Evolutionary conservation across 2,329 filamentous ascomycete genomes (phyloP), one percentile per base, ranked within the genome.

Genomic region (Helotiales sp.): DNA sequence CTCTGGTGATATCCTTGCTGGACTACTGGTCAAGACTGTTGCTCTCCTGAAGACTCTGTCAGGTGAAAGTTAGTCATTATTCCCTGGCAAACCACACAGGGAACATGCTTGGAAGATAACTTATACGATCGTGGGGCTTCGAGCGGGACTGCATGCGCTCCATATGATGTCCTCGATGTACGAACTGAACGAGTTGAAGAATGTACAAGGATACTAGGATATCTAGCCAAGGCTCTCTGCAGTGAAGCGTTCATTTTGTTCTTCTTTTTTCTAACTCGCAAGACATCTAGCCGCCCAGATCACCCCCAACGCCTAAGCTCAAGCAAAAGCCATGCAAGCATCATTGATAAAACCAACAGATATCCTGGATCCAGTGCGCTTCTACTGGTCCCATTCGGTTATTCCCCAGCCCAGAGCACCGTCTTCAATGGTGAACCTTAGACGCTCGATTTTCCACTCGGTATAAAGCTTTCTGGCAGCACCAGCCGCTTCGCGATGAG

Each of bases 361-460:
- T 27, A 19, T 17, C 25, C 17, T 48, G 15, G 44, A 48, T 38
- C 19, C 49, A 34, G 55, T n/a, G 12, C 8, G 30, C 27, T 9
- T 15, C 63, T 52, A 69, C 48, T 76, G 74, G 48, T 72, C 71
- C 87, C 86, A 90, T 38, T 82, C 76, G 36, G 75, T 74, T 62
- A 91, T 80, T 51, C 82, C 77, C 86, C 89, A 95, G 44, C 75
- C 79, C 62, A 79, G 72, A 34, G 81, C 83, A 17, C 81, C 82
- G 68, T 93, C 86, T 24, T 80, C 78, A 61, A 96, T 81, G 33
- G 84, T 82, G 67, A 96, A 76, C 57, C 82, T 83, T 67, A 87
- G 81, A 63, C 89, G 85, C 68, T 89, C 86, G 67, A 92, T 90
- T 58, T 79, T 78, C 81, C 88, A 89, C 80, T 74, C 88, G 73